Evolutionary conservation across 2,329 filamentous ascomycete genomes (phyloP).

Genomic region (Apiospora aurea): DNA sequence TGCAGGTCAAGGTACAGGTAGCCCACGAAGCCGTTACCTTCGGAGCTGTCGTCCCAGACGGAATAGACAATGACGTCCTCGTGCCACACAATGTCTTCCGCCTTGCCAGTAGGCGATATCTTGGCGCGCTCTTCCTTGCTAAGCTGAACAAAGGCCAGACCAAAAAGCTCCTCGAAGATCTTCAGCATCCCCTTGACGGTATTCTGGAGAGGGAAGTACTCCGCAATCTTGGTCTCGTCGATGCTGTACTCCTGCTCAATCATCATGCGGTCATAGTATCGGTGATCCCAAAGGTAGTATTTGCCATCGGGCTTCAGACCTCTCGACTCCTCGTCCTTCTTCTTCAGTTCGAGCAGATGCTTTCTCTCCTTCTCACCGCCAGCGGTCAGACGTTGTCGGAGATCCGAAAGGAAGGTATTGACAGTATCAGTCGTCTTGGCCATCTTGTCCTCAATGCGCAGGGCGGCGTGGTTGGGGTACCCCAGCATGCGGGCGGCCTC

Average conservation of each 20-base stretch:
- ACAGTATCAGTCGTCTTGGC: slow-evolving; percentile 78
- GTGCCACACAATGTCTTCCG: slow-evolving; percentile 80
- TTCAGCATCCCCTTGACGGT: slow-evolving; percentile 80
- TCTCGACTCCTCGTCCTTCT: slow-evolving; percentile 68
- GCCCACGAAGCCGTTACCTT: slow-evolving; percentile 76
- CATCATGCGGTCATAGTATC: slow-evolving; percentile 82
- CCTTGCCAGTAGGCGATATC: slow-evolving; percentile 71
- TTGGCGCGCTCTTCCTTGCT: slow-evolving; percentile 68
- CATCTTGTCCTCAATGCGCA: slow-evolving; percentile 85
- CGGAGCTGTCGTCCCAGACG: slow-evolving; percentile 79
- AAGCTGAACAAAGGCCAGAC: slow-evolving; percentile 79
- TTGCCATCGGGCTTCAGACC: slow-evolving; percentile 68
- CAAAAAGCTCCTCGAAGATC: slow-evolving; percentile 85
- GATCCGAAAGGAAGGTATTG: slow-evolving; percentile 74
- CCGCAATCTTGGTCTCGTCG: slow-evolving; percentile 79
- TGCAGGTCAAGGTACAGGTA: slow-evolving; percentile 86
- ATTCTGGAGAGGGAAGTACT: slow-evolving; percentile 81
- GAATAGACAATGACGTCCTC: slow-evolving; percentile 83
- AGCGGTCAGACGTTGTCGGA: slow-evolving; percentile 70
- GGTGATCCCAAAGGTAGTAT: slow-evolving; percentile 84
- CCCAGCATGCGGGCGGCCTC: slow-evolving; percentile 80
- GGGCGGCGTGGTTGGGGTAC: slow-evolving; percentile 78
- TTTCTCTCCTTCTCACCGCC: slow-evolving; percentile 75
- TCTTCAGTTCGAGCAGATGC: slow-evolving; percentile 77
- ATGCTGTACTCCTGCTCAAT: slow-evolving; percentile 82